These are phyloP conservation scores for Abrus pulchellus DNA, from an alignment of 306 rosid genomes.

Conservation along the genomic window DNA sequence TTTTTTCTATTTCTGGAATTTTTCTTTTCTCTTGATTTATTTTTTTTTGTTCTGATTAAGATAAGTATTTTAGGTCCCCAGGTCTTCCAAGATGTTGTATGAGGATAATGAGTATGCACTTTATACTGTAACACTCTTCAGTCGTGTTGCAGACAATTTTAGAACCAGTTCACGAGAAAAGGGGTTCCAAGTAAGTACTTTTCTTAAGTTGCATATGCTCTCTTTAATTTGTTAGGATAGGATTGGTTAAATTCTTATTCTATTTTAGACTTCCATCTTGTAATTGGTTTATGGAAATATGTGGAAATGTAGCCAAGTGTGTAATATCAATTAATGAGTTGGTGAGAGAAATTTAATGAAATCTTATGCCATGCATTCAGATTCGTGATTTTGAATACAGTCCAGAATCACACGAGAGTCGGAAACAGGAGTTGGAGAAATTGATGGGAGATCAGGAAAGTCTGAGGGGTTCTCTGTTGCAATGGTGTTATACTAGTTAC, in stretches of 20 bases:
- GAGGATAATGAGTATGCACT: constrained; percentile 93
- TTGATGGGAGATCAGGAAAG: constrained; percentile 76
- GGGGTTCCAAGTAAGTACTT: constrained; percentile 78
- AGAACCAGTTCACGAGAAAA: constrained; percentile 79
- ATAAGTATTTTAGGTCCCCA: constrained; percentile 74
- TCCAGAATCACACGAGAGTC: constrained; percentile 74
- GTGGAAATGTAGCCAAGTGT: constrained; percentile 17
- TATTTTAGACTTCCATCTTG: not conserved
- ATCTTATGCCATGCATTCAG: constrained; percentile 52
- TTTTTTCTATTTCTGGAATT: constrained; percentile 23
- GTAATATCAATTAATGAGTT: constrained; percentile 1
- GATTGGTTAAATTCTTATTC: constrained; percentile 12
- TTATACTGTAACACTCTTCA: constrained; percentile 78
- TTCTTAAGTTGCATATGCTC: constrained; percentile 15
- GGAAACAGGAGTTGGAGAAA: constrained; percentile 80
- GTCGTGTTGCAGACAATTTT: constrained; percentile 84
- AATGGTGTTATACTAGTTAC: constrained; percentile 83
- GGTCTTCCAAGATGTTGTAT: constrained; percentile 77
- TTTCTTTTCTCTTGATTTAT: not conserved
- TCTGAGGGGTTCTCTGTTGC: constrained; percentile 76
- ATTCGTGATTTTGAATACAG: constrained; percentile 85
- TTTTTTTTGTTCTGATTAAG: constrained; percentile 47
- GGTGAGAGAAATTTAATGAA: constrained; percentile 30
- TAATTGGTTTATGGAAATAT: constrained; percentile 12
- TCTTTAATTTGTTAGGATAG: constrained; percentile 14